Base-by-base conservation (phyloP, 2,329 filamentous ascomycete genomes). In the Pyrenochaeta sp. region DNA sequence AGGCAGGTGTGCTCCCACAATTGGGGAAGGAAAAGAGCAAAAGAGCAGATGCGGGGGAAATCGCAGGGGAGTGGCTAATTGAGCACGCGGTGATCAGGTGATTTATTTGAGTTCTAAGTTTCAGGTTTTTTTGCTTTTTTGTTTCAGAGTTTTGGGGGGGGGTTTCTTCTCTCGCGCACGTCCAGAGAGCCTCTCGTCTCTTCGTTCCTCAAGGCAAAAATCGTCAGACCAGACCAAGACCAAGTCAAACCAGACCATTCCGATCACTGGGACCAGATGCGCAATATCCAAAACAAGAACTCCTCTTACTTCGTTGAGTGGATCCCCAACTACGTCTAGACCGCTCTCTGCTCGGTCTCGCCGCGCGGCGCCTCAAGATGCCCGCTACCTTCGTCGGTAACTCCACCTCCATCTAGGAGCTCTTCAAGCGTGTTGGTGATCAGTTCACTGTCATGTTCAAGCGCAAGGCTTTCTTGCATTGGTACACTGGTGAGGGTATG, bases 391-490 rank as follows among this genome's bases (percentile, higher is more conserved):
- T 99, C 73, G 92, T 99, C 69, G 95, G 95, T 77, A 99, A 99
- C 90, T 97, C 93, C 64, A 99, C 95, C 72, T 96, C 94, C 67
- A 99, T 99, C 83, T 95, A 99, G 87, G 95, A 99, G 85, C 91
- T 99, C 74, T 99, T 99, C 91, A 98, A 99, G 92, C 94, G 95
- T 88, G 85, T 99, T 72, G 95, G 95, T 78, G 95, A 99, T 82
- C 95, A 99, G 85, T 99, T 99, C 88, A 93, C 90, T 83, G 95
- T 93, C 79, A 99, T 99, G 95, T 99, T 99, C 90, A 88, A 95
- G 84, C 92, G 95, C 84, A 99, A 98, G 91, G 95, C 95, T 89
- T 99, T 99, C 92, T 91, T 99, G 88, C 95, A 98, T 86, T 99
- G 95, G 95, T 99, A 99, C 85, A 99, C 95, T 88, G 93, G 93